These are phyloP conservation scores for Paramecium primaurelia DNA, from an alignment of 73 alveolate species.

Conservation along the genomic window DNA sequence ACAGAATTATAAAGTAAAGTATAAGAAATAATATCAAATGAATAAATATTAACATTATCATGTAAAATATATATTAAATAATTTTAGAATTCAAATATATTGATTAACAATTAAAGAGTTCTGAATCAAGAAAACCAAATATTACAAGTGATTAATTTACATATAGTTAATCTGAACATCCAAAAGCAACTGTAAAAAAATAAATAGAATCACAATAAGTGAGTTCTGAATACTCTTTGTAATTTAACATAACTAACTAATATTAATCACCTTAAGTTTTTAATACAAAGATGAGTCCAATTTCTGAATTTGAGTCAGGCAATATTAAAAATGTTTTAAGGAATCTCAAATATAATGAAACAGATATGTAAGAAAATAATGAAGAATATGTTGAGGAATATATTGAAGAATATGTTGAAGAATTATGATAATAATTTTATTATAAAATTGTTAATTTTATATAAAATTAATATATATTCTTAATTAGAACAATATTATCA, in stretches of 20 bases:
- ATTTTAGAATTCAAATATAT: neutral
- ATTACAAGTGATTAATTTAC: neutral
- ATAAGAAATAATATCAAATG: neutral
- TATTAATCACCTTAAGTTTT: neutral
- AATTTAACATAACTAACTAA: neutral
- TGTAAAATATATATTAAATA: neutral
- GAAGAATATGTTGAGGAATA: neutral
- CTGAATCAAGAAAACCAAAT: neutral
- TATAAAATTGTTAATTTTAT: too few relatives aligned
- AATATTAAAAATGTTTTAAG: neutral
- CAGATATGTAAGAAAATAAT: neutral
- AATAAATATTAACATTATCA: neutral
- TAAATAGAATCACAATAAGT: neutral
- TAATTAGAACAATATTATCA: too few relatives aligned
- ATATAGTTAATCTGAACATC: neutral
- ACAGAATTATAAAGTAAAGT: neutral
- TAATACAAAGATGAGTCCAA: neutral
- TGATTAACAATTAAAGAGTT: neutral
- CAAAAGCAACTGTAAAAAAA: neutral
- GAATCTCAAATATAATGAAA: neutral
- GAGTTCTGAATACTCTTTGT: neutral
- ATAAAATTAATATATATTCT: too few relatives aligned
- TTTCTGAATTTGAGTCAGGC: neutral
- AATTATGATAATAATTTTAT: neutral
- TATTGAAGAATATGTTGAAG: neutral